These are phyloP conservation scores for Penicillium chermesinum DNA, from an alignment of 495 filamentous ascomycete genomes.

Conservation along the genomic window DNA sequence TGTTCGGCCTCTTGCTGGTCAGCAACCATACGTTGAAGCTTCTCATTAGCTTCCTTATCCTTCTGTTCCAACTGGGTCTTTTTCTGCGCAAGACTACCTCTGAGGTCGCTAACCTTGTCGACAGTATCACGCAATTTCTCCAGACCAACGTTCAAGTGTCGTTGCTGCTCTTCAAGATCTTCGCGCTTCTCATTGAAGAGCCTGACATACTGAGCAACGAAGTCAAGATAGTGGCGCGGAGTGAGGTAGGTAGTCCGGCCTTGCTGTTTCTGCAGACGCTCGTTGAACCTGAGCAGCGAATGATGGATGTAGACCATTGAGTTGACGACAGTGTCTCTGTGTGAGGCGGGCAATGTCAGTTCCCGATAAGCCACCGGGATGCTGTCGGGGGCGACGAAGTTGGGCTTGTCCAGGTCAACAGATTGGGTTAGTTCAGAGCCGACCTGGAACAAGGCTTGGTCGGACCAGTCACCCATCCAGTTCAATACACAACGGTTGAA, in stretches of 20 bases:
- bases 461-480: slow-evolving; percentile 99
- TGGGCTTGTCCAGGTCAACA: slow-evolving; percentile 83
- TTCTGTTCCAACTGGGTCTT: slow-evolving; percentile 89
- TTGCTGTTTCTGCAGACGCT: slow-evolving; percentile 84
- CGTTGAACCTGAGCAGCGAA: slow-evolving; percentile 85
- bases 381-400: slow-evolving; percentile 81
- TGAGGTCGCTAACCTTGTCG: slow-evolving; percentile 90
- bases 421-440: slow-evolving; percentile 92
- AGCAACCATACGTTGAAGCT: slow-evolving; percentile 91
- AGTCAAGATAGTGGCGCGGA: slow-evolving; percentile 94
- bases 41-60: slow-evolving; percentile 93
- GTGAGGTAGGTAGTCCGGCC: slow-evolving; percentile 87
- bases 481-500: slow-evolving; percentile 99
- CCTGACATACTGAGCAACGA: slow-evolving; percentile 95
- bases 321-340: slow-evolving; percentile 88
- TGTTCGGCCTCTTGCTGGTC: slow-evolving; percentile 96
- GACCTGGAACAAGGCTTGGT: slow-evolving; percentile 98
- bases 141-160: slow-evolving; percentile 93
- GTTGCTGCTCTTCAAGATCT: slow-evolving; percentile 96
- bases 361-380: slow-evolving; percentile 88
- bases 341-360: slow-evolving; percentile 75
- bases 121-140: slow-evolving; percentile 98
- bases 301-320: slow-evolving; percentile 98
- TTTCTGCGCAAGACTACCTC: slow-evolving; percentile 86
- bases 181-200: slow-evolving; percentile 98